Conservation (phyloP, 164 flowering plant genomes). For the Nymphaea thermarum region DNA sequence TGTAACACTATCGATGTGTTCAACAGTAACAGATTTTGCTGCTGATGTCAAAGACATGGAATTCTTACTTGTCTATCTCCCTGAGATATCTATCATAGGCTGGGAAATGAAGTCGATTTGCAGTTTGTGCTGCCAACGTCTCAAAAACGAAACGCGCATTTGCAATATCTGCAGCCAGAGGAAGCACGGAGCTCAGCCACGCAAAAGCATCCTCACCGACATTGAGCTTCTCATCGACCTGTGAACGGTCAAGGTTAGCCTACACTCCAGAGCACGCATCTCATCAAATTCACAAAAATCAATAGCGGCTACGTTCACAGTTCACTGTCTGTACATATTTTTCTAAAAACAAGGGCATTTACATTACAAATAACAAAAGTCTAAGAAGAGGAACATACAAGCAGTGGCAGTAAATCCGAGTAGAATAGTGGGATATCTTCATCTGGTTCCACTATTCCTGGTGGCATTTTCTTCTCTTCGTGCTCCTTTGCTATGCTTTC, state of each 20-base stretch:
- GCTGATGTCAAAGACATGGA: not conserved
- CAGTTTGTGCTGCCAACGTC: slow-evolving; percentile 64
- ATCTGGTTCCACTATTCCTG: slow-evolving; percentile 4
- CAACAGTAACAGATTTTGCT: not conserved
- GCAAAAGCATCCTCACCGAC: slow-evolving; percentile 81
- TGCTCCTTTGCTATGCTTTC: slow-evolving; percentile 66
- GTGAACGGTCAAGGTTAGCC: not conserved
- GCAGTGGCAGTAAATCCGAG: slow-evolving; percentile 89
- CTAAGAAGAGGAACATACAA: slow-evolving; percentile 39
- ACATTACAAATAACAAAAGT: not conserved
- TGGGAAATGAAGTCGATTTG: slow-evolving; percentile 59
- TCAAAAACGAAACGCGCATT: slow-evolving; percentile 84
- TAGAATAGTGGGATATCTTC: slow-evolving; percentile 86
- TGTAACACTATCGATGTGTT: too few relatives aligned
- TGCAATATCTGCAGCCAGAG: slow-evolving; percentile 50
- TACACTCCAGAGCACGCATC: not conserved
- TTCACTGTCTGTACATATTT: not conserved
- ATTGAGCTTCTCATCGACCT: slow-evolving; percentile 56
- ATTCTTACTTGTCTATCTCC: slow-evolving; percentile 53
- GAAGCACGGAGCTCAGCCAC: slow-evolving; percentile 66
- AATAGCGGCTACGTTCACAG: not conserved
- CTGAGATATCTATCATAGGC: slow-evolving; percentile 62
- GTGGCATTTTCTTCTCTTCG: slow-evolving; percentile 38
- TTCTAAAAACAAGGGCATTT: not conserved
- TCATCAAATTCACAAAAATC: too few relatives aligned